Conservation (phyloP, 192 early-diverging fungal species). For the Chytriomyces sp. region DNA sequence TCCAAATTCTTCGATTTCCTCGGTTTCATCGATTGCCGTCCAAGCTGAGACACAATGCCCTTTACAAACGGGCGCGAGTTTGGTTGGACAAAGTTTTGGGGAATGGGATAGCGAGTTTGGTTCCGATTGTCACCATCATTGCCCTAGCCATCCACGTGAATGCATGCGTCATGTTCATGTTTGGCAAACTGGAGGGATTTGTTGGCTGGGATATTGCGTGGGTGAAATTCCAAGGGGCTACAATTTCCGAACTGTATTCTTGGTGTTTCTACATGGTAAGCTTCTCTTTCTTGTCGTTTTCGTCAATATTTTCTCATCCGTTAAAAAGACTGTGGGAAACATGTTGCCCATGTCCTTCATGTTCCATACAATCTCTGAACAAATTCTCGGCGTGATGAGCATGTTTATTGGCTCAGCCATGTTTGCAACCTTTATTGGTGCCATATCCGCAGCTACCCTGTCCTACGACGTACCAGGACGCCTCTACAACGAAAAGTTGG, state of each 20-base stretch:
- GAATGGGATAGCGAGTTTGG: constrained; percentile 6
- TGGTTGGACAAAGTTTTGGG: neutral
- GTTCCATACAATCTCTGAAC: constrained; percentile 14
- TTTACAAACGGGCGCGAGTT: neutral
- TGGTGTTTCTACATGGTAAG: constrained; percentile 1
- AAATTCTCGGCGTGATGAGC: neutral
- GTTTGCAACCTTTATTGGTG: constrained; percentile 23
- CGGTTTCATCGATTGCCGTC: constrained; percentile 5
- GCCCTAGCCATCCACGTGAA: constrained; percentile 4
- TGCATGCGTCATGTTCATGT: constrained; percentile 7
- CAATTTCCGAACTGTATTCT: constrained; percentile 2
- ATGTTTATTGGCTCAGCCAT: constrained; percentile 7
- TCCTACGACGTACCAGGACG: constrained; percentile 25
- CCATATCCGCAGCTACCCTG: constrained; percentile 26
- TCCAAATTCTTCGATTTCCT: neutral
- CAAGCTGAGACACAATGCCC: neutral
- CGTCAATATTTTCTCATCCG: constrained; percentile 1
- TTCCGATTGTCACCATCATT: constrained; percentile 13
- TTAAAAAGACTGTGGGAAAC: constrained; percentile 13
- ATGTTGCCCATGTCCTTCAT: constrained; percentile 22
- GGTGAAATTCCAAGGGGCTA: neutral
- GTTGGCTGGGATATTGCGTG: constrained; percentile 10
- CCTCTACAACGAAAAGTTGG: constrained; percentile 37
- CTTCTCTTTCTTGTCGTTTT: neutral
- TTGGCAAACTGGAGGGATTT: neutral